phyloP scores from a whole-genome alignment of 164 flowering plant genomes.

The Pachysandra terminalis region DNA sequence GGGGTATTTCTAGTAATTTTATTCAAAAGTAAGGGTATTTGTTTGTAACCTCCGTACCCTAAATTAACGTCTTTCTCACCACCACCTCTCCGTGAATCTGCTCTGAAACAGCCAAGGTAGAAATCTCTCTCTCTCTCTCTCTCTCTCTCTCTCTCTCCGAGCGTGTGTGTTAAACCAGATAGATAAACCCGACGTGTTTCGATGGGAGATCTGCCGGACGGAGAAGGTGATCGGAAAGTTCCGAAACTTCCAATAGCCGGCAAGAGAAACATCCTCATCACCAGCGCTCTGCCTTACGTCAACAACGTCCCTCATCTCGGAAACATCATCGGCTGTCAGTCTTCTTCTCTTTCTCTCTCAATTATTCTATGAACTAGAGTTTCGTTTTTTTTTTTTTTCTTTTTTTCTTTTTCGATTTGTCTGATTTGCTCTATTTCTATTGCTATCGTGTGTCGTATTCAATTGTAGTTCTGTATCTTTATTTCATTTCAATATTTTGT shows the following conservation, averaged over 20 bases:
- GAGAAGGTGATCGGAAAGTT: slow-evolving; percentile 4
- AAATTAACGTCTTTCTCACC: too few relatives aligned
- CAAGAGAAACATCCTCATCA: slow-evolving; percentile 58
- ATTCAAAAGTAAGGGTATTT: too few relatives aligned
- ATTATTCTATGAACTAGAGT: neutral
- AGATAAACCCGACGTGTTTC: neutral
- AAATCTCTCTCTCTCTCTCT: too few relatives aligned
- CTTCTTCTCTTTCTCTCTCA: slow-evolving; percentile 7
- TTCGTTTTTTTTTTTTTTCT: neutral
- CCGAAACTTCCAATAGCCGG: slow-evolving; percentile 58
- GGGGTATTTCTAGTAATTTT: too few relatives aligned
- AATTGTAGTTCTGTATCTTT: too few relatives aligned
- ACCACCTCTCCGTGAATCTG: too few relatives aligned
- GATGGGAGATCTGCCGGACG: slow-evolving; percentile 5
- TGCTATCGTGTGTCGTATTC: neutral
- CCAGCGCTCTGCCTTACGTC: slow-evolving; percentile 77
- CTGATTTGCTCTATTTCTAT: too few relatives aligned
- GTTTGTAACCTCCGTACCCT: too few relatives aligned
- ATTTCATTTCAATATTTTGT: too few relatives aligned
- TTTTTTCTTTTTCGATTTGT: neutral
- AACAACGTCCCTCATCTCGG: slow-evolving; percentile 84
- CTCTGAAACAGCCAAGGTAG: too few relatives aligned
- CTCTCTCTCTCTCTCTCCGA: too few relatives aligned
- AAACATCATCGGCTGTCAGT: slow-evolving; percentile 68
- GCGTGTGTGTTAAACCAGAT: too few relatives aligned